phyloP scores from a whole-genome alignment of 305 asterid species.

The Fraxinus xanthoxyloides region DNA sequence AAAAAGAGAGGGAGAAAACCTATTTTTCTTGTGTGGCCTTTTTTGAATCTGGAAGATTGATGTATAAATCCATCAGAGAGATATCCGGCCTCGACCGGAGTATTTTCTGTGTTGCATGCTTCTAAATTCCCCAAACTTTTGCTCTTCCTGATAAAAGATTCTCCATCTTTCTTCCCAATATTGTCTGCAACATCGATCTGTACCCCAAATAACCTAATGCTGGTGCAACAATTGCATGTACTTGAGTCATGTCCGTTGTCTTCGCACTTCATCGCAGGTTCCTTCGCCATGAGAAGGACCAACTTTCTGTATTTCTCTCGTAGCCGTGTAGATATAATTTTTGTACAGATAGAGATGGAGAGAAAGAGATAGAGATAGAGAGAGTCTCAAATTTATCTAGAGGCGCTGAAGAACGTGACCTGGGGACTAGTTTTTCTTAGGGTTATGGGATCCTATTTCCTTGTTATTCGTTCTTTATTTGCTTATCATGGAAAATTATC shows the following conservation, averaged over 20 bases:
- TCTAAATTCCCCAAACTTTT: constrained; percentile 28
- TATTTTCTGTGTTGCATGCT: constrained; percentile 11
- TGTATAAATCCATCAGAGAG: constrained; percentile 29
- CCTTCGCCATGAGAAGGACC: not conserved
- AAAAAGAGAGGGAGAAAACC: constrained; percentile 4
- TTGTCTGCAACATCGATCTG: constrained; percentile 16
- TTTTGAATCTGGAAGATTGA: constrained; percentile 13
- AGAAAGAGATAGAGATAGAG: not conserved
- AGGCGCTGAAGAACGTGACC: constrained; percentile 10
- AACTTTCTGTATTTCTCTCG: constrained; percentile 5
- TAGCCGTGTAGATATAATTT: not conserved
- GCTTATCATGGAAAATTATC: not conserved
- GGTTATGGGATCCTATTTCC: constrained; percentile 1
- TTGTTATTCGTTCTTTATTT: not conserved
- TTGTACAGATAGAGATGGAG: not conserved
- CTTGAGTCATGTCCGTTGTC: not conserved
- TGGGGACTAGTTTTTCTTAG: no score
- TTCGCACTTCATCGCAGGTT: constrained; percentile 4
- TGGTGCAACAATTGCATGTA: constrained; percentile 8
- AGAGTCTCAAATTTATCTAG: not conserved
- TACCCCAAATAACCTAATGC: constrained; percentile 36
- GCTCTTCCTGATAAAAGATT: constrained; percentile 20
- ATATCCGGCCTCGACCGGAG: constrained; percentile 16
- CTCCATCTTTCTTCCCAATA: not conserved
- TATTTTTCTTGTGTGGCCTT: constrained; percentile 12